Evolutionary conservation across 176 grass and related monocot genomes (phyloP), one percentile per base, ranked within the genome.

Genomic region (Triticum turgidum): DNA sequence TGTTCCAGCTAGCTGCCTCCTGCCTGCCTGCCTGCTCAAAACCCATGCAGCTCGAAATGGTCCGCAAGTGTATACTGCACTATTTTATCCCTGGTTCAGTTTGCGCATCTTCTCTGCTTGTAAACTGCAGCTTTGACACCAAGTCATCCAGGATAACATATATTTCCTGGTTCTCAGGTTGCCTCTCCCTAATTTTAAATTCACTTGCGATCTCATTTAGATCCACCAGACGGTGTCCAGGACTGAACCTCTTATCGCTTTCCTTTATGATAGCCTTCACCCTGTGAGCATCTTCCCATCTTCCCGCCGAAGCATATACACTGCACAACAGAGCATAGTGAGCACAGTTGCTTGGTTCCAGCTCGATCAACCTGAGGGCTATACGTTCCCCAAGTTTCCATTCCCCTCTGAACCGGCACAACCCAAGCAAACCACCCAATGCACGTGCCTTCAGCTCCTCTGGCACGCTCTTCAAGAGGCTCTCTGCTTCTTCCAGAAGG

Each of bases 271-370:
- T 89, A 74, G 75, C 78, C 80, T 93, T 96, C 58, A 96, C 65
- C 25, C 88, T 87, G n/a, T 83, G 78, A 85, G 56, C 91, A 27
- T 93, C 84, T 58, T 91, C 85, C 94, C 89, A 91, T 72, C 80
- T 89, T 33, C 94, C 94, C 0, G 82, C 87, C 11, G 87, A 92
- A 21, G 90, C 91, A 86, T 96, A 96, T n/a, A 96, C 89, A 25
- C 63, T 93, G 35, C 82, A 91, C 21, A 93, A 65, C 74, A 96
- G 77, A 21, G 91, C 86, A 72, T 96, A 91, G 70, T 87, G 82
- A 42, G 68, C 80, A 70, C 81, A 80, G 70, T 89, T 93, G 39
- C 27, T 58, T 42, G 91, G 87, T 63, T 96, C 94, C 27, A 96
- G 79, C 63, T 96, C 94, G 7, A 96, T 87, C 80, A 96, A 86